Conservation (phyloP, 2,329 filamentous ascomycete genomes). For the Colletotrichum salicis region DNA sequence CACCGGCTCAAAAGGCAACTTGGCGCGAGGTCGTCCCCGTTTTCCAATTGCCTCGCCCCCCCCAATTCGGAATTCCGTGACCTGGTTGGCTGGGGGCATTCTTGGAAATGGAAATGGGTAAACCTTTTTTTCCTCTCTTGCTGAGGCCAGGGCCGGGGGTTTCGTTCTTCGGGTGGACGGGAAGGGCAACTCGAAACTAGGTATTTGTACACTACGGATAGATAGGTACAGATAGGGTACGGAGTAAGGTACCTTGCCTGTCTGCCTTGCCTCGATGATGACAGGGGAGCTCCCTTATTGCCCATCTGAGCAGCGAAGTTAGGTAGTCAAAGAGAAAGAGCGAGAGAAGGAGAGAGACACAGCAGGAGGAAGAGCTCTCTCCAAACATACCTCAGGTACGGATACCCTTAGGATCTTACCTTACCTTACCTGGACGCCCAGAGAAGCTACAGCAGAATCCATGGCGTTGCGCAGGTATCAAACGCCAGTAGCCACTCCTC, state of each 20-base stretch:
- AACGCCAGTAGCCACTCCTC: constrained; percentile 29
- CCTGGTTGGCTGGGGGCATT: neutral
- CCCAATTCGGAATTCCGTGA: neutral
- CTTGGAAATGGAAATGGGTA: neutral
- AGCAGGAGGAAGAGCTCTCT: neutral
- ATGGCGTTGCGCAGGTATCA: constrained; percentile 18
- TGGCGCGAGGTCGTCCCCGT: constrained; percentile 13
- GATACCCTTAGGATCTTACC: no score
- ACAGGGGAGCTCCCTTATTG: neutral
- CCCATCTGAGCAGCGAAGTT: neutral
- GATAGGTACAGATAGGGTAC: neutral
- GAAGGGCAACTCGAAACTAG: neutral
- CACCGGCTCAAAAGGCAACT: constrained; percentile 25
- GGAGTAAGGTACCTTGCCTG: neutral
- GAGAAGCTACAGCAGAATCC: neutral
- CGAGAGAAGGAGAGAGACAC: neutral
- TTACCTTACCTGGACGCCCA: neutral
- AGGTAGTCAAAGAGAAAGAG: neutral
- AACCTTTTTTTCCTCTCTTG: neutral
- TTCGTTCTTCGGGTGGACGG: neutral
- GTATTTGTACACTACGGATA: neutral
- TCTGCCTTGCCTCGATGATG: neutral
- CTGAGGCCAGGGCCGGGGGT: neutral
- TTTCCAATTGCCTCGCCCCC: neutral
- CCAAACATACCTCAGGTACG: no score